Percentiles rank a stretch among this genome's conserved stretches.
Evolutionary conservation across 2,329 filamentous ascomycete species (phyloP).

Genomic region (Cordyceps cateniannulata): DNA sequence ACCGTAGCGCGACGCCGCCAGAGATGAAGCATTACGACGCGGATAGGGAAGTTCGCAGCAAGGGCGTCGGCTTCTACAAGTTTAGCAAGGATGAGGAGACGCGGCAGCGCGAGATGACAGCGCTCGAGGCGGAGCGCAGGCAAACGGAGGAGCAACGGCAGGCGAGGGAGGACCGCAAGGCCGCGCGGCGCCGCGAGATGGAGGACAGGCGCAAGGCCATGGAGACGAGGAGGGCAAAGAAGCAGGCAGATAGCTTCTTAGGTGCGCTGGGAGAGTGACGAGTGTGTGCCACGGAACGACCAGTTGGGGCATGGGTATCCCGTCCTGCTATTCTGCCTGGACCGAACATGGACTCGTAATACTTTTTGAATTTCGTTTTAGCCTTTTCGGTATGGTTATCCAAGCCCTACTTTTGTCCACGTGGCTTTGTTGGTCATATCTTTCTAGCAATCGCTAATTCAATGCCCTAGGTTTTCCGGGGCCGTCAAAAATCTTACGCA

Average conservation of each 20-base stretch:
- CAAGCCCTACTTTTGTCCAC: no score
- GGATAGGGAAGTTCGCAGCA: constrained; percentile 72
- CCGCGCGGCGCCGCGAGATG: constrained; percentile 54
- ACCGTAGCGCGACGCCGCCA: constrained; percentile 74
- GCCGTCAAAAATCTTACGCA: no score
- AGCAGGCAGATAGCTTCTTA: constrained; percentile 67
- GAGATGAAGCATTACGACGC: constrained; percentile 81
- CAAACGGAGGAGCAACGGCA: constrained; percentile 60
- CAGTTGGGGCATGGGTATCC: neutral
- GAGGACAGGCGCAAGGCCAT: constrained; percentile 58
- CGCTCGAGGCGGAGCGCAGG: constrained; percentile 58
- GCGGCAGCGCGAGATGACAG: constrained; percentile 65
- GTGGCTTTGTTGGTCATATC: no score
- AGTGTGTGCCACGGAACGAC: no score
- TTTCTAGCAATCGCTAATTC: no score
- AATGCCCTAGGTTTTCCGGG: no score
- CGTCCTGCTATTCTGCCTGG: neutral
- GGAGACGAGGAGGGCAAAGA: constrained; percentile 54
- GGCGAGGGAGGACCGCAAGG: constrained; percentile 49
- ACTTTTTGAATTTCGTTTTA: no score
- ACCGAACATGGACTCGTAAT: no score
- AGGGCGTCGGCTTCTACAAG: constrained; percentile 86
- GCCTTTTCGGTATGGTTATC: no score
- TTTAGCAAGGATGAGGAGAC: constrained; percentile 72
- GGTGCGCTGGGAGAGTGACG: constrained; percentile 40